These are phyloP conservation scores for Apiospora koreana DNA, from an alignment of 2,329 filamentous ascomycete species.

Conservation along the genomic window DNA sequence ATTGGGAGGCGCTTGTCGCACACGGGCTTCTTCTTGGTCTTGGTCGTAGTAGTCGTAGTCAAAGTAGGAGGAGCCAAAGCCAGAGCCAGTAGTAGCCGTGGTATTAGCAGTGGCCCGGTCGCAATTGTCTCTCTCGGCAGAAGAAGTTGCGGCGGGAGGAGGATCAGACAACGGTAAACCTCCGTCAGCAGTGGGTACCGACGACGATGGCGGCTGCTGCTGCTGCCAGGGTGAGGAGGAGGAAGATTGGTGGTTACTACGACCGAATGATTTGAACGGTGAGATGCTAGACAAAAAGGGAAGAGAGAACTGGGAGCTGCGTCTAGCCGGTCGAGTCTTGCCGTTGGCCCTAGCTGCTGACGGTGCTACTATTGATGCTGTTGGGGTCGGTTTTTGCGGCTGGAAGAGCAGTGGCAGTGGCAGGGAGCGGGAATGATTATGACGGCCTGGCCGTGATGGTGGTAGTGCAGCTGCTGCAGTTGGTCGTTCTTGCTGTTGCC, in stretches of 20 bases:
- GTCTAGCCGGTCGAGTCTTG: slow-evolving; percentile 2
- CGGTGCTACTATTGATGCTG: neutral
- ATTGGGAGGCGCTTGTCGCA: neutral
- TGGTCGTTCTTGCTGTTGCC: neutral
- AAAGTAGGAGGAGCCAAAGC: neutral
- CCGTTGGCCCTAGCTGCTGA: neutral
- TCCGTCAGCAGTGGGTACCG: neutral
- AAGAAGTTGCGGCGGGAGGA: neutral
- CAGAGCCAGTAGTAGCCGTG: too few relatives aligned
- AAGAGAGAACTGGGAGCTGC: slow-evolving; percentile 7
- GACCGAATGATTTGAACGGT: slow-evolving; percentile 1
- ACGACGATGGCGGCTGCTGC: slow-evolving; percentile 2
- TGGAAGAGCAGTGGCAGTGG: neutral
- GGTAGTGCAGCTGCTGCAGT: neutral
- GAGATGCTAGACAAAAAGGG: slow-evolving; percentile 4
- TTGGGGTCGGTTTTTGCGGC: slow-evolving; percentile 11
- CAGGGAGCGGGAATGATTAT: slow-evolving; percentile 4
- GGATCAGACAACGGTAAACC: neutral
- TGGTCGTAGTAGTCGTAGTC: too few relatives aligned
- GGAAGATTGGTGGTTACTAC: neutral
- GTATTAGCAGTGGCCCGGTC: neutral
- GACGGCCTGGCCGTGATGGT: neutral
- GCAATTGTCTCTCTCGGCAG: neutral
- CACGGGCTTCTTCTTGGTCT: neutral
- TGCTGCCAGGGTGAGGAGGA: too few relatives aligned